These are phyloP conservation scores for Bonia amplexicaulis DNA, from an alignment of 176 grass and related monocot genomes.

Conservation along the genomic window DNA sequence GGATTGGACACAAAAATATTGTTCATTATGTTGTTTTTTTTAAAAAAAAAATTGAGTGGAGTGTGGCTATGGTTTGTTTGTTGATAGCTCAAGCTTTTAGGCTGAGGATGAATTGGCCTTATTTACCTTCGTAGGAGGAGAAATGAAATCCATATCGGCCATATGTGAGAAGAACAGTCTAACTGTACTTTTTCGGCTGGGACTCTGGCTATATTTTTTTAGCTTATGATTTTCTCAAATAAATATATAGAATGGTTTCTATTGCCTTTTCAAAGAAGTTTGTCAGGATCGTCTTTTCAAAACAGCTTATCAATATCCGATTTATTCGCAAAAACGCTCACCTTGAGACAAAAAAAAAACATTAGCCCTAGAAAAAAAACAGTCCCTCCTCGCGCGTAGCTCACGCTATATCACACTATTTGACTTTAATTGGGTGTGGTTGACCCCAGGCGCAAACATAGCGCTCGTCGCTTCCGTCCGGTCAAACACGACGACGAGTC, in stretches of 20 bases:
- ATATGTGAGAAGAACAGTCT: not conserved
- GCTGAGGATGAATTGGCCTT: not conserved
- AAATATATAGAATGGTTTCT: too few species aligned
- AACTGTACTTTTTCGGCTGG: too few species aligned
- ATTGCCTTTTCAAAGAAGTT: too few species aligned
- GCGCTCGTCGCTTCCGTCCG: not conserved
- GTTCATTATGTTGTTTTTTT: not conserved
- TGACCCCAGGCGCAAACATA: not conserved
- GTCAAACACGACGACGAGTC: slow-evolving; percentile 4
- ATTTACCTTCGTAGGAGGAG: not conserved
- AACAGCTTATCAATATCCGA: too few species aligned
- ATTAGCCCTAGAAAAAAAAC: too few species aligned
- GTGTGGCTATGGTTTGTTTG: not conserved
- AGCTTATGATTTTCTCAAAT: too few species aligned
- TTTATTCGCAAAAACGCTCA: too few species aligned
- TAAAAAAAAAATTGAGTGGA: not conserved
- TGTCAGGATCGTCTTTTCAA: too few species aligned
- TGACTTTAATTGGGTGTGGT: not conserved
- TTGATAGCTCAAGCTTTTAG: not conserved
- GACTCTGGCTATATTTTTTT: too few species aligned
- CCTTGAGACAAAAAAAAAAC: too few species aligned
- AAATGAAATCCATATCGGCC: not conserved
- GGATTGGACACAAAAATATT: not conserved
- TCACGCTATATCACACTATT: too few species aligned
- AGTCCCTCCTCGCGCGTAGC: too few species aligned